Evolutionary conservation across 2,329 filamentous ascomycete species (phyloP).

Genomic region (Pseudogymnoascus sp.): DNA sequence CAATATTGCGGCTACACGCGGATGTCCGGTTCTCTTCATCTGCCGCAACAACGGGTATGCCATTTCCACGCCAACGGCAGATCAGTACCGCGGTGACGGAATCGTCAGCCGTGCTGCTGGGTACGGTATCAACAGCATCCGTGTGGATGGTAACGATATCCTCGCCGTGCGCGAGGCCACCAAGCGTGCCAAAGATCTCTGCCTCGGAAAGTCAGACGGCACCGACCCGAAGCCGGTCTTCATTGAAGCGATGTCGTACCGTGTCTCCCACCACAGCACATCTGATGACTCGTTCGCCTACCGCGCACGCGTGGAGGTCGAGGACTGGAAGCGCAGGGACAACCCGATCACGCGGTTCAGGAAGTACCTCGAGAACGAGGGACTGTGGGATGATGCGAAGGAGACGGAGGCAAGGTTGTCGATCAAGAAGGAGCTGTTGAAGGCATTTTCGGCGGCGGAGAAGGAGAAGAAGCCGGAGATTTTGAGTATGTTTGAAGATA

Average conservation of each 20-base stretch:
- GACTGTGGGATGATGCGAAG: constrained; percentile 75
- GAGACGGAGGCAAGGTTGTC: constrained; percentile 65
- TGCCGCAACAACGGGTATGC: constrained; percentile 92
- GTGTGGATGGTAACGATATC: constrained; percentile 91
- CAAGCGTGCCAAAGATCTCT: constrained; percentile 66
- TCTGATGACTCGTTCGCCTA: constrained; percentile 97
- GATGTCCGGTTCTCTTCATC: constrained; percentile 82
- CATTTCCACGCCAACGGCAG: constrained; percentile 80
- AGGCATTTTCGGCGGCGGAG: constrained; percentile 78
- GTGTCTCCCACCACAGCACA: constrained; percentile 95
- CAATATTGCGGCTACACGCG: constrained; percentile 82
- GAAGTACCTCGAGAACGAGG: constrained; percentile 82
- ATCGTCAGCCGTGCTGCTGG: constrained; percentile 81
- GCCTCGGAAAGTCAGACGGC: constrained; percentile 42
- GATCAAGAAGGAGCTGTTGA: constrained; percentile 67
- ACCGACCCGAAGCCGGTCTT: constrained; percentile 54
- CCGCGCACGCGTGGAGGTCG: constrained; percentile 83
- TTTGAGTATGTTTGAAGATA: constrained; percentile 69
- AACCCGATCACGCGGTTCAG: constrained; percentile 79
- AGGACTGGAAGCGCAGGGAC: constrained; percentile 86
- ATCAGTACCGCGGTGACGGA: constrained; percentile 86
- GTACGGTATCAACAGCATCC: constrained; percentile 89
- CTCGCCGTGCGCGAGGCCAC: constrained; percentile 81
- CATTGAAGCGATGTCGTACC: constrained; percentile 95
- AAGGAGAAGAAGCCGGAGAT: constrained; percentile 71